Conservation (phyloP, 2,329 filamentous ascomycete genomes). For the Aspergillus sp. region DNA sequence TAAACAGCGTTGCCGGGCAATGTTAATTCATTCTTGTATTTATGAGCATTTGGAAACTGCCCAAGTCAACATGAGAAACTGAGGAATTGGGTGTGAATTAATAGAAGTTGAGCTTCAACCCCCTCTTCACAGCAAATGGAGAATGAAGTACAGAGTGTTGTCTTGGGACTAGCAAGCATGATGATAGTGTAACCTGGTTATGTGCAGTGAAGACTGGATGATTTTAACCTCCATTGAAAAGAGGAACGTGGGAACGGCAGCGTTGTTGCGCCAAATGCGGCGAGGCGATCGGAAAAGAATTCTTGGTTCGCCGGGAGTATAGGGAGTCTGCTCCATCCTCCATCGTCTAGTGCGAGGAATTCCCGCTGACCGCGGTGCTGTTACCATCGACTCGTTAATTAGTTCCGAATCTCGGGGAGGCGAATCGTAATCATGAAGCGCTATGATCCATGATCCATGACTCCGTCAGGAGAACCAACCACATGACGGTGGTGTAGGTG, state of each 20-base stretch:
- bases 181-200: neutral
- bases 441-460: neutral
- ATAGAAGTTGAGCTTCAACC: neutral
- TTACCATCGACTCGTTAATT: constrained; percentile 3
- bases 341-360: neutral
- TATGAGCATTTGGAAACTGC: neutral
- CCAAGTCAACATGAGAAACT: neutral
- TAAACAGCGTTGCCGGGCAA: neutral
- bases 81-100: neutral
- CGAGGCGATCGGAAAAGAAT: constrained; percentile 20
- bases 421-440: neutral
- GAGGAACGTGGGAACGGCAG: neutral
- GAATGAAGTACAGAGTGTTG: neutral
- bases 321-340: constrained; percentile 1
- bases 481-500: constrained; percentile 4
- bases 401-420: neutral
- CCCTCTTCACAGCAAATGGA: neutral
- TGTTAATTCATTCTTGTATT: neutral
- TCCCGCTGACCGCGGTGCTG: constrained; percentile 2
- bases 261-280: constrained; percentile 9
- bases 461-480: constrained; percentile 4
- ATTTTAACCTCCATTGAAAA: neutral
- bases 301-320: constrained; percentile 13
- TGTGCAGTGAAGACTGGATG: neutral
- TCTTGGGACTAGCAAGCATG: neutral